A percentile compares a stretch with the other conserved stretches of the same genome.
phyloP scores from a whole-genome alignment of 345 rosid genomes.

The Rubroshorea leprosula region DNA sequence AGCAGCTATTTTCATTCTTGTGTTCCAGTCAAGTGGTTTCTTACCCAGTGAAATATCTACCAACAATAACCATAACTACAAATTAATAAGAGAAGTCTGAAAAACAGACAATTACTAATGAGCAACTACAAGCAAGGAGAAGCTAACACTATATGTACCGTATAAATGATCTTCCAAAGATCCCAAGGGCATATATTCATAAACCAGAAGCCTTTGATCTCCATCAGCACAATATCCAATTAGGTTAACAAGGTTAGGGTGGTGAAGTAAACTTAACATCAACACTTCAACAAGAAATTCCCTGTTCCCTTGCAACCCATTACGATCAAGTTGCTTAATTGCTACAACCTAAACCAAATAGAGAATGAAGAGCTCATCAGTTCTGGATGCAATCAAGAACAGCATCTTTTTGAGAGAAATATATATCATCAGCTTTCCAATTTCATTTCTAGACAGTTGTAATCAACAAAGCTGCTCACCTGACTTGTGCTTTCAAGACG shows the following conservation, averaged over 20 bases:
- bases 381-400: too few relatives aligned
- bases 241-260: constrained; percentile 77
- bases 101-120: too few relatives aligned
- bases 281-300: constrained; percentile 89
- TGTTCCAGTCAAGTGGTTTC: constrained; percentile 73
- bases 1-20: too few relatives aligned
- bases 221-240: constrained; percentile 92
- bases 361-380: background rate
- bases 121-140: too few relatives aligned
- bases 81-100: too few relatives aligned
- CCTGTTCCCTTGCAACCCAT: constrained; percentile 84
- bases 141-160: constrained; percentile 48
- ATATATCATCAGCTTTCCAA: too few relatives aligned
- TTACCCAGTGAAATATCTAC: constrained; percentile 60
- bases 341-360: constrained; percentile 50
- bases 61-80: constrained; percentile 5
- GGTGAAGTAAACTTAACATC: constrained; percentile 84
- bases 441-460: too few relatives aligned
- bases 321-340: too few relatives aligned
- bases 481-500: constrained; percentile 48
- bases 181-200: too few relatives aligned
- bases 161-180: too few relatives aligned
- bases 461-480: constrained; percentile 33
- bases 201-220: too few relatives aligned
- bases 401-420: too few relatives aligned